Evolutionary conservation across 768 basidiomycete genomes (phyloP).

Genomic region (Lentinula edodes): DNA sequence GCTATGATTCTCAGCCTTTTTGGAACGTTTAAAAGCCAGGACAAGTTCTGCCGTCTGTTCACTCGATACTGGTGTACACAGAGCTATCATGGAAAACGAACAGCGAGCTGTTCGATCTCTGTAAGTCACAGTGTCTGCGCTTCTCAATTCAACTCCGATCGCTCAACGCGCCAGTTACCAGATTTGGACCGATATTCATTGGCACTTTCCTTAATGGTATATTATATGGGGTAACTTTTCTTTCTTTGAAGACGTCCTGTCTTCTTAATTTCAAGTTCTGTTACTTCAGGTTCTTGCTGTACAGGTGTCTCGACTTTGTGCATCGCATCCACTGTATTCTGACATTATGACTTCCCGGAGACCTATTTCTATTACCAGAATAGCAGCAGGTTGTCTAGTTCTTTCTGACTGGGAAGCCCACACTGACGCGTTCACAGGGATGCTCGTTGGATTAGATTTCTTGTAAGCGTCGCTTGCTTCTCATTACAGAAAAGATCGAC

Average conservation of each 20-base stretch:
- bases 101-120: neutral
- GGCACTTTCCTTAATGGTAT: slow-evolving; percentile 9
- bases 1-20: too few species aligned
- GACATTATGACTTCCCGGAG: neutral
- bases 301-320: neutral
- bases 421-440: neutral
- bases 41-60: neutral
- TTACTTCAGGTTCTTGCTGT: slow-evolving; percentile 1
- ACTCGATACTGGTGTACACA: neutral
- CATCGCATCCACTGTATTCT: neutral
- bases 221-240: slow-evolving; percentile 8
- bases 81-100: neutral
- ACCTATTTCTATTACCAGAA: slow-evolving; percentile 1
- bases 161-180: neutral
- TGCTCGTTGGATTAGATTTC: neutral
- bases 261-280: neutral
- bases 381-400: neutral
- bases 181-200: slow-evolving; percentile 11
- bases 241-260: neutral
- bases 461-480: neutral
- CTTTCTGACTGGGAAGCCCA: neutral
- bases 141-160: neutral
- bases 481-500: too few species aligned
- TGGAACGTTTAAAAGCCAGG: neutral
- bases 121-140: neutral